Evolutionary conservation across 257 asterid genomes (phyloP).

Genomic region (Gentiana dahurica): DNA sequence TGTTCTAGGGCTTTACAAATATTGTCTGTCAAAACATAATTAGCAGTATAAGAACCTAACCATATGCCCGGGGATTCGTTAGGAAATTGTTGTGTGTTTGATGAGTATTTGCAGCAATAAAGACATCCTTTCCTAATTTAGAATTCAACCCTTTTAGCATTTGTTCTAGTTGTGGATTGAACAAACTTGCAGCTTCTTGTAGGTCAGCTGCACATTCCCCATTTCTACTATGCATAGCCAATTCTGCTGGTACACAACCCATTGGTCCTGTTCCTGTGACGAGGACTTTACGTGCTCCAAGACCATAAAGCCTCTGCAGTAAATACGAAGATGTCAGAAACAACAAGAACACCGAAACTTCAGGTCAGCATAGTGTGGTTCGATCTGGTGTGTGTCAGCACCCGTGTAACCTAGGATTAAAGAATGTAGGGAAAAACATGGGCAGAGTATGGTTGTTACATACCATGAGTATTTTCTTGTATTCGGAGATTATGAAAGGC

Average conservation of each 20-base stretch:
- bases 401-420: not conserved
- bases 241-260: conserved; percentile 78
- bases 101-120: conserved; percentile 53
- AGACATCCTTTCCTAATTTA: conserved; percentile 23
- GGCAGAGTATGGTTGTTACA: conserved; percentile 25
- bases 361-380: not conserved
- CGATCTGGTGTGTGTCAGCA: conserved; percentile 2
- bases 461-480: conserved; percentile 55
- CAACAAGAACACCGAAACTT: not conserved
- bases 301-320: conserved; percentile 32
- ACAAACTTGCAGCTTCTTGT: conserved; percentile 50
- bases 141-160: conserved; percentile 36
- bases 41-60: conserved; percentile 13
- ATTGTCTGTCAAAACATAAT: not conserved
- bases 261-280: conserved; percentile 81
- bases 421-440: not conserved
- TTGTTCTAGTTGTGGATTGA: conserved; percentile 52
- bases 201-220: conserved; percentile 56
- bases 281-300: conserved; percentile 49
- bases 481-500: conserved; percentile 58
- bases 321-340: not conserved
- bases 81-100: conserved; percentile 35
- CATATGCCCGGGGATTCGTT: conserved; percentile 43
- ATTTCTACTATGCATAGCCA: conserved; percentile 43
- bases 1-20: not conserved